These are phyloP conservation scores for Leccinum olivaceoglutinosum DNA, from an alignment of 1,284 basidiomycete genomes.

Conservation along the genomic window DNA sequence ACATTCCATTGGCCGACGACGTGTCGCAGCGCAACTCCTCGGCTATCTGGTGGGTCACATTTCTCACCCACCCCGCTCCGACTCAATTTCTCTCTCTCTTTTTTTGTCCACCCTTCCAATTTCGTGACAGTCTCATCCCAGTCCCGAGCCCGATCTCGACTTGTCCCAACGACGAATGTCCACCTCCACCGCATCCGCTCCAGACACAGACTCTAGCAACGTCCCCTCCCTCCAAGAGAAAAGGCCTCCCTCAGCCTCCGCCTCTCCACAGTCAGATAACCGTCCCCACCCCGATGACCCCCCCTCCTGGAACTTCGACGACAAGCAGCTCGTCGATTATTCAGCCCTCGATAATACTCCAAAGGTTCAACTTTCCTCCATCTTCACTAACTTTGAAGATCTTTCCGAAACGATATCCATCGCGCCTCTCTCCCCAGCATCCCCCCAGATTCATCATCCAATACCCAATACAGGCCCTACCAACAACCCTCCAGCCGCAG, in stretches of 20 bases:
- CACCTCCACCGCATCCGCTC: slow-evolving; percentile 50
- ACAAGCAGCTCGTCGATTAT: slow-evolving; percentile 28
- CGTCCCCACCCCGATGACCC: slow-evolving; percentile 34
- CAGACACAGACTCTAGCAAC: slow-evolving; percentile 57
- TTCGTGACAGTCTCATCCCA: slow-evolving; percentile 18
- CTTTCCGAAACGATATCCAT: slow-evolving; percentile 48
- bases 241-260: slow-evolving; percentile 46
- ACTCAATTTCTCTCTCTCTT: slow-evolving; percentile 15
- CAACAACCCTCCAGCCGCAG: slow-evolving; percentile 41
- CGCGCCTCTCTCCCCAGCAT: slow-evolving; percentile 62
- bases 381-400: slow-evolving; percentile 64
- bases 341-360: slow-evolving; percentile 34
- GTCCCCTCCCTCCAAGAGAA: slow-evolving; percentile 54
- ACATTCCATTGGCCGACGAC: slow-evolving; percentile 35
- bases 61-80: slow-evolving; percentile 18
- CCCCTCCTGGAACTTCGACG: slow-evolving; percentile 34
- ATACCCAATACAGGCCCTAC: slow-evolving; percentile 39
- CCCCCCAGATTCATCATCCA: slow-evolving; percentile 44
- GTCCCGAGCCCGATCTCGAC: slow-evolving; percentile 40
- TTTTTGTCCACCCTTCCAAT: slow-evolving; percentile 8
- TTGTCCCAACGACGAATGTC: slow-evolving; percentile 57
- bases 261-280: slow-evolving; percentile 46
- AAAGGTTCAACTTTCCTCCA: slow-evolving; percentile 68
- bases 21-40: slow-evolving; percentile 46
- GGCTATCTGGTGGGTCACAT: slow-evolving; percentile 41